Percentiles rank a stretch among this genome's conserved stretches.
phyloP scores from a whole-genome alignment of 1,284 basidiomycete genomes.

The Leccinum fuscescens region DNA sequence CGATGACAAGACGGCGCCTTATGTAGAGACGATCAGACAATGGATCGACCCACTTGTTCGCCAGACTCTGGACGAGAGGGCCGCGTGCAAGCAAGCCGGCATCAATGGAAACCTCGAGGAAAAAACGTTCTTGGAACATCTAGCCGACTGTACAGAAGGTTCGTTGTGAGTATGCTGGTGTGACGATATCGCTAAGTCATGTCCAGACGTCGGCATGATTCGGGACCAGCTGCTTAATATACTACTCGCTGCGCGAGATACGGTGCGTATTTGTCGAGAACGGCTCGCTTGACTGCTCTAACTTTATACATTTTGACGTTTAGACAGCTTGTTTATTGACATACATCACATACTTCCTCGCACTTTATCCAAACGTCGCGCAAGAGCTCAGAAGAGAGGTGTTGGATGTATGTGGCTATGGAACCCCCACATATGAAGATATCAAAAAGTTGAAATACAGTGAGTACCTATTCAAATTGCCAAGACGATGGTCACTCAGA shows the following conservation, averaged over 20 bases:
- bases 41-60: constrained; percentile 65
- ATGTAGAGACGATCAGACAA: constrained; percentile 50
- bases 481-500: constrained; percentile 2
- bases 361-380: constrained; percentile 55
- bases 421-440: constrained; percentile 51
- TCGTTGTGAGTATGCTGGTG: constrained; percentile 7
- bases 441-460: constrained; percentile 61
- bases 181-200: constrained; percentile 6
- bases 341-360: constrained; percentile 64
- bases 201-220: constrained; percentile 52
- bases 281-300: constrained; percentile 1
- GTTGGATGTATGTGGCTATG: constrained; percentile 49
- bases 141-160: constrained; percentile 66
- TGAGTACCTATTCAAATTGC: constrained; percentile 34
- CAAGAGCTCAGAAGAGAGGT: constrained; percentile 60
- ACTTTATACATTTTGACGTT: constrained; percentile 40
- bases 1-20: constrained; percentile 52
- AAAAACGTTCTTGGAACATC: constrained; percentile 64
- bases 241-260: constrained; percentile 69
- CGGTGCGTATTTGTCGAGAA: constrained; percentile 42
- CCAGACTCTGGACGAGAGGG: constrained; percentile 48
- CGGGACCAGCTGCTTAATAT: constrained; percentile 74
- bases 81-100: constrained; percentile 39
- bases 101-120: constrained; percentile 43
- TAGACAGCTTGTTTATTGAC: constrained; percentile 65